Evolutionary conservation across 2,329 filamentous ascomycete species (phyloP).

Genomic region (Fusarium mexicanum): DNA sequence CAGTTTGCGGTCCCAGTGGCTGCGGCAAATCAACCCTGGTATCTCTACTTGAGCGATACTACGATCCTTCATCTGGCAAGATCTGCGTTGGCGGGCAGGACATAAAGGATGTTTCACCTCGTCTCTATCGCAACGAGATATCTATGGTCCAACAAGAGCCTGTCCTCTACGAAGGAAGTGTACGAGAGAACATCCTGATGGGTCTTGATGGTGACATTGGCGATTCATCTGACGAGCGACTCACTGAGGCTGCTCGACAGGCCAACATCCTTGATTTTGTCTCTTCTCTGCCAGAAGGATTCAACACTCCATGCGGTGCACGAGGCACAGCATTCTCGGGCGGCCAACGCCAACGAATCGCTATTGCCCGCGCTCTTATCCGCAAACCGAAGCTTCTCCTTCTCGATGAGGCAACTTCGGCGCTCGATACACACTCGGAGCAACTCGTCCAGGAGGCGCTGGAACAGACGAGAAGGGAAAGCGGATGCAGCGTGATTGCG

Average conservation of each 20-base stretch:
- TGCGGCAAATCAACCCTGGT: slow-evolving; percentile 70
- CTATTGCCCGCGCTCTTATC: slow-evolving; percentile 73
- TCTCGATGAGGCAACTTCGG: slow-evolving; percentile 72
- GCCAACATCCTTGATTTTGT: slow-evolving; percentile 60
- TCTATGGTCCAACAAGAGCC: slow-evolving; percentile 55
- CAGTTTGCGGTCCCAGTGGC: slow-evolving; percentile 66
- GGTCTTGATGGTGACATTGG: slow-evolving; percentile 46
- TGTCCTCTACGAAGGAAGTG: slow-evolving; percentile 57
- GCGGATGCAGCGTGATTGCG: slow-evolving; percentile 62
- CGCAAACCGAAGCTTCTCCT: slow-evolving; percentile 70
- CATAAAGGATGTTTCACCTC: slow-evolving; percentile 36
- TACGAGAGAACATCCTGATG: slow-evolving; percentile 64
- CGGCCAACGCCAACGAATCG: slow-evolving; percentile 72
- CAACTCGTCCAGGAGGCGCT: slow-evolving; percentile 67
- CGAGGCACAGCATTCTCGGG: slow-evolving; percentile 71
- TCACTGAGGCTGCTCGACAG: slow-evolving; percentile 56
- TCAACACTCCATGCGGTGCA: slow-evolving; percentile 68
- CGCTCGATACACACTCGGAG: slow-evolving; percentile 69
- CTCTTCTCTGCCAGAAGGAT: slow-evolving; percentile 51
- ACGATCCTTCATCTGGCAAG: slow-evolving; percentile 48
- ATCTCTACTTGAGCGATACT: slow-evolving; percentile 58
- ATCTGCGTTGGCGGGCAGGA: slow-evolving; percentile 44
- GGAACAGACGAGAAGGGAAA: slow-evolving; percentile 37
- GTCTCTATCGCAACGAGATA: slow-evolving; percentile 47
- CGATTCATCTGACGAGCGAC: slow-evolving; percentile 34